phyloP scores from a whole-genome alignment of 2,329 filamentous ascomycete species.

The Pseudogymnoascus sp. region DNA sequence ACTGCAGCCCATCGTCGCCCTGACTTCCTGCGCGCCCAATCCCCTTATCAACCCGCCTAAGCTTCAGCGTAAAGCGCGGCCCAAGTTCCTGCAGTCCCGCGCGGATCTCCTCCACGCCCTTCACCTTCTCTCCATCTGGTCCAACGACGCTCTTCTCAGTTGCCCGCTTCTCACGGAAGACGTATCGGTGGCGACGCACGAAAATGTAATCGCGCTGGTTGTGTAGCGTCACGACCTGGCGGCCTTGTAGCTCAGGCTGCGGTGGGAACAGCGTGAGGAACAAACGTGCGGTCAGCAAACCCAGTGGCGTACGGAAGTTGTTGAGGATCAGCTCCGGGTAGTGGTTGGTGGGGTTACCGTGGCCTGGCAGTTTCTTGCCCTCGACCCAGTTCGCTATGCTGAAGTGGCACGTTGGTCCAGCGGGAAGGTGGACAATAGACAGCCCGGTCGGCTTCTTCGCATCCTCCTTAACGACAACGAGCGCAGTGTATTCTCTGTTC shows the following conservation, averaged over 20 bases:
- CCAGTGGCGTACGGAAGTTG: conserved; percentile 89
- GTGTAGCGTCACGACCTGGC: conserved; percentile 86
- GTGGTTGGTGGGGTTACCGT: conserved; percentile 81
- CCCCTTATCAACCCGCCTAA: conserved; percentile 84
- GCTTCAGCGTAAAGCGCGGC: conserved; percentile 74
- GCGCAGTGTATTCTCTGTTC: conserved; percentile 73
- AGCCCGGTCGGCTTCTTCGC: conserved; percentile 75
- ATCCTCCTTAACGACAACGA: conserved; percentile 83
- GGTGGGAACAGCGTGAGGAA: conserved; percentile 75
- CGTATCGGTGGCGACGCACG: conserved; percentile 78
- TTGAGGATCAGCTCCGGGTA: conserved; percentile 86
- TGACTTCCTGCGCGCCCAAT: conserved; percentile 62
- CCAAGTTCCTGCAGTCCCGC: conserved; percentile 88
- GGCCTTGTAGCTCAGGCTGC: conserved; percentile 71
- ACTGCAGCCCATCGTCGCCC: conserved; percentile 44
- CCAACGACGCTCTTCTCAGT: conserved; percentile 82
- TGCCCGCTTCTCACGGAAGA: conserved; percentile 80
- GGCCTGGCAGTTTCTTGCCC: conserved; percentile 77
- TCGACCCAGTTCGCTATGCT: conserved; percentile 84
- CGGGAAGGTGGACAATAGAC: conserved; percentile 74
- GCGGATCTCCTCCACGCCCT: conserved; percentile 76
- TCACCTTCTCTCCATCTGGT: conserved; percentile 72
- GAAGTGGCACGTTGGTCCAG: conserved; percentile 89
- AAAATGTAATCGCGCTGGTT: conserved; percentile 98
- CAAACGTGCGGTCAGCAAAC: conserved; percentile 76